These are phyloP conservation scores for Plasmodium malariae DNA, from an alignment of 169 alveolate genomes.

Conservation along the genomic window DNA sequence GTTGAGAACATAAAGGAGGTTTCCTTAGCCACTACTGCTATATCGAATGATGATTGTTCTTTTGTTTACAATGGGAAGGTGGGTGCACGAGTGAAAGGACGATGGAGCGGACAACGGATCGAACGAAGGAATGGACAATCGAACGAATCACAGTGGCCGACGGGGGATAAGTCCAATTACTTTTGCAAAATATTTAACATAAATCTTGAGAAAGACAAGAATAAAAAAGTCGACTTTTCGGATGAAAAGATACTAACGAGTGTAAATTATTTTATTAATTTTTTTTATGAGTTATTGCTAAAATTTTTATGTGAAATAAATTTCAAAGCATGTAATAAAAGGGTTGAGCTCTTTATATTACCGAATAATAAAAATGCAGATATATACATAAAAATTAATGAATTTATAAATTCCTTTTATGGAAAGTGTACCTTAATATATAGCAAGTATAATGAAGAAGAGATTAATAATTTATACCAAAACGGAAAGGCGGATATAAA, in stretches of 20 bases:
- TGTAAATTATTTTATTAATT: conserved; percentile 18
- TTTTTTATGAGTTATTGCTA: conserved; percentile 52
- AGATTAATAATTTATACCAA: not conserved
- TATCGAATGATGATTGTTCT: too few species aligned
- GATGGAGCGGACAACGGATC: too few species aligned
- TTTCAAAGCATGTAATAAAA: conserved; percentile 23
- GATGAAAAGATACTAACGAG: conserved; percentile 14
- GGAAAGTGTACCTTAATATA: conserved; percentile 29
- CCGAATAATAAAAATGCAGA: conserved; percentile 23
- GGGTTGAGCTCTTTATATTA: conserved; percentile 26
- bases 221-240: not conserved
- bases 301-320: conserved; percentile 52
- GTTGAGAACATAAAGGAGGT: too few species aligned
- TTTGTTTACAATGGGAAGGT: too few species aligned
- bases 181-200: too few species aligned
- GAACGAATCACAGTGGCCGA: too few species aligned
- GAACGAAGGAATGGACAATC: too few species aligned
- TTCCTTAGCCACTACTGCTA: too few species aligned
- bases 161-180: too few species aligned
- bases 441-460: not conserved
- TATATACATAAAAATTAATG: conserved; percentile 14
- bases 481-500: not conserved
- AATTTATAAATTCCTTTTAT: conserved; percentile 34
- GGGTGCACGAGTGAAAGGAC: too few species aligned
- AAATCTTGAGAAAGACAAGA: not conserved